Evolutionary conservation across 2,329 filamentous ascomycete species (phyloP).

Genomic region (Trematosphaeria pertusa): DNA sequence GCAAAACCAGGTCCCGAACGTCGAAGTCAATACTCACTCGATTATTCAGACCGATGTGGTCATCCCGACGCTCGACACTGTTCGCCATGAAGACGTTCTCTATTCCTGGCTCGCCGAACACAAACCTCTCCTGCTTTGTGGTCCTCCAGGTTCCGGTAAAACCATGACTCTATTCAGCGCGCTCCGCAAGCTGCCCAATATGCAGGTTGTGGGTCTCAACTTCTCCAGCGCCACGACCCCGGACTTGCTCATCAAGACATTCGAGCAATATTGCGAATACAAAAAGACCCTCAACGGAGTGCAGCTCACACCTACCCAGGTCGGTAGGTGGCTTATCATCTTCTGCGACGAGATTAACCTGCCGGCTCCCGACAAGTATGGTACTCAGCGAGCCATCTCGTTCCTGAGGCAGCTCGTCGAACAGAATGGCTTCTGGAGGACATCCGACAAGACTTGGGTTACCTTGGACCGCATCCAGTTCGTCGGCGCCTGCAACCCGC

Average conservation of each 20-base stretch:
- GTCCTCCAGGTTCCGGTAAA: slow-evolving; percentile 97
- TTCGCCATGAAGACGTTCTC: slow-evolving; percentile 97
- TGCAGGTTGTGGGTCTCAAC: slow-evolving; percentile 99
- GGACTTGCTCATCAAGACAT: slow-evolving; percentile 97
- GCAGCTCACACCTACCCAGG: slow-evolving; percentile 93
- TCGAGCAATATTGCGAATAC: slow-evolving; percentile 99
- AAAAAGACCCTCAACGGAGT: slow-evolving; percentile 98
- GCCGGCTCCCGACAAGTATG: slow-evolving; percentile 96
- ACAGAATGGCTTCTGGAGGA: slow-evolving; percentile 99
- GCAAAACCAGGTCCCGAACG: slow-evolving; percentile 91
- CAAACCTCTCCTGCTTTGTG: slow-evolving; percentile 94
- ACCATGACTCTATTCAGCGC: slow-evolving; percentile 99
- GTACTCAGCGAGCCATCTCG: slow-evolving; percentile 94
- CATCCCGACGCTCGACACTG: slow-evolving; percentile 95
- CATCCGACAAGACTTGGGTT: slow-evolving; percentile 97
- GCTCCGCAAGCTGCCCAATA: slow-evolving; percentile 93
- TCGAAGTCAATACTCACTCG: slow-evolving; percentile 98
- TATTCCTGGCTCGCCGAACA: slow-evolving; percentile 99
- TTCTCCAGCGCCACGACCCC: slow-evolving; percentile 99
- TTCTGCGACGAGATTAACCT: slow-evolving; percentile 99
- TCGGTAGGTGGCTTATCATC: slow-evolving; percentile 95
- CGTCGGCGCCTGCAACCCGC: slow-evolving; percentile 97
- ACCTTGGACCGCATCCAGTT: slow-evolving; percentile 98
- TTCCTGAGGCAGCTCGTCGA: slow-evolving; percentile 97
- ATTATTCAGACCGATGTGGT: slow-evolving; percentile 98